phyloP scores from a whole-genome alignment of 176 grass and related monocot species.

The Oryza punctata region DNA sequence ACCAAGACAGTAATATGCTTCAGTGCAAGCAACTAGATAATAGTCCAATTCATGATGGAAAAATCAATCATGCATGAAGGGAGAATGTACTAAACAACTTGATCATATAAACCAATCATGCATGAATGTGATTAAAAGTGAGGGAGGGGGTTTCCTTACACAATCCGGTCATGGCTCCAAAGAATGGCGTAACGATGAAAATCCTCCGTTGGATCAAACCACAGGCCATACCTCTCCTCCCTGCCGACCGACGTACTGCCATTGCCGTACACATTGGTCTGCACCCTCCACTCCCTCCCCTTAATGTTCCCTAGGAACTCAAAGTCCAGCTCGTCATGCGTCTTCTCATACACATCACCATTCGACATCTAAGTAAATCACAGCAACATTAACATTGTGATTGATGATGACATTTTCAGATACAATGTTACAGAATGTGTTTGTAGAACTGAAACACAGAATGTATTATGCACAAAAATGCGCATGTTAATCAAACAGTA shows the following conservation, averaged over 20 bases:
- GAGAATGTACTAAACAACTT: background rate
- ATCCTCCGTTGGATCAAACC: slow-evolving; percentile 55
- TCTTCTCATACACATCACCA: slow-evolving; percentile 58
- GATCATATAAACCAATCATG: background rate
- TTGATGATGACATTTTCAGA: background rate
- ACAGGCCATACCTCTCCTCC: slow-evolving; percentile 57
- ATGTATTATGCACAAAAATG: background rate
- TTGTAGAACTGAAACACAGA: background rate
- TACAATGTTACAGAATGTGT: background rate
- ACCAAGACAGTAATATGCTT: background rate
- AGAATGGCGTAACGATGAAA: slow-evolving; percentile 57
- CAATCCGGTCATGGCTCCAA: slow-evolving; percentile 50
- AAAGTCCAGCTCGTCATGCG: slow-evolving; percentile 61
- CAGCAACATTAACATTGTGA: background rate
- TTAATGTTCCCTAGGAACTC: slow-evolving; percentile 65
- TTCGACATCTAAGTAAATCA: slow-evolving; percentile 46
- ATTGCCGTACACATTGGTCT: slow-evolving; percentile 64
- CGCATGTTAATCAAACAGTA: background rate
- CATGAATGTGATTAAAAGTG: background rate
- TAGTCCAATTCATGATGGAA: background rate
- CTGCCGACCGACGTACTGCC: slow-evolving; percentile 54
- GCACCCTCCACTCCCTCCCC: slow-evolving; percentile 60
- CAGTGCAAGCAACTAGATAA: background rate
- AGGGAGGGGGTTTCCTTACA: slow-evolving; percentile 27
- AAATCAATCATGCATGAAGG: background rate